Percentiles rank a stretch among this genome's conserved stretches.
Evolutionary conservation across 2,329 filamentous ascomycete species (phyloP).

Genomic region (Fusarium transvaalense): DNA sequence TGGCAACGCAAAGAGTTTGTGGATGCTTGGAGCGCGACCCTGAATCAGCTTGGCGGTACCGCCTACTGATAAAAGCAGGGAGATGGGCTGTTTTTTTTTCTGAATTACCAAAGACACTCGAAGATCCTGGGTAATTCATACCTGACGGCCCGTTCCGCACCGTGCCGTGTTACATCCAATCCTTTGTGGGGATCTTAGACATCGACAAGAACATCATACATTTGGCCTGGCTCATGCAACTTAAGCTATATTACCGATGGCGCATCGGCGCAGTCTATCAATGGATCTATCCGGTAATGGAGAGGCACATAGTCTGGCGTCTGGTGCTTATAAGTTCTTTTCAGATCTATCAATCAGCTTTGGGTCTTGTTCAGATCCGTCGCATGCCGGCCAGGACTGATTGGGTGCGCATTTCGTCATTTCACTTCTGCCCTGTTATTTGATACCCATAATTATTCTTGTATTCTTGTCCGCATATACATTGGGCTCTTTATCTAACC

Average conservation of each 20-base stretch:
- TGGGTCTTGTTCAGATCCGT: conserved; percentile 2
- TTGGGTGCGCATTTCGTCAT: conserved; percentile 9
- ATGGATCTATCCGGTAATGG: not conserved
- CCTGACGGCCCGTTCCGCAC: conserved; percentile 44
- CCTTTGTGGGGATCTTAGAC: conserved; percentile 35
- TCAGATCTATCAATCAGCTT: not conserved
- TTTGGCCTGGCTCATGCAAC: conserved; percentile 15
- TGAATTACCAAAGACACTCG: conserved; percentile 12
- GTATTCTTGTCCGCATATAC: conserved; percentile 29
- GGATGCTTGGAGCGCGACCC: conserved; percentile 2
- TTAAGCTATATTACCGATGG: conserved; percentile 8
- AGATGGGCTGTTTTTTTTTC: not conserved
- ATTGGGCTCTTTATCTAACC: conserved; percentile 11
- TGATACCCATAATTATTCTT: conserved; percentile 47
- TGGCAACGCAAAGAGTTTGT: not conserved
- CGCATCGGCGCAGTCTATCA: conserved; percentile 5
- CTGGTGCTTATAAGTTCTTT: not conserved
- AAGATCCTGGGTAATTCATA: conserved; percentile 25
- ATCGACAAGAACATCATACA: conserved; percentile 23
- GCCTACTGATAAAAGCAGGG: conserved; percentile 17
- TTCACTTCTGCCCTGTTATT: conserved; percentile 48
- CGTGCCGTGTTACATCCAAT: conserved; percentile 11
- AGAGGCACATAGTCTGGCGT: conserved; percentile 6
- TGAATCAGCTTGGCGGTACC: not conserved
- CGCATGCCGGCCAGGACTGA: conserved; percentile 5